Percentiles rank a stretch among this genome's conserved stretches.
Evolutionary conservation across 2,329 filamentous ascomycete genomes (phyloP).

Genomic region (Cercospora berteroae): DNA sequence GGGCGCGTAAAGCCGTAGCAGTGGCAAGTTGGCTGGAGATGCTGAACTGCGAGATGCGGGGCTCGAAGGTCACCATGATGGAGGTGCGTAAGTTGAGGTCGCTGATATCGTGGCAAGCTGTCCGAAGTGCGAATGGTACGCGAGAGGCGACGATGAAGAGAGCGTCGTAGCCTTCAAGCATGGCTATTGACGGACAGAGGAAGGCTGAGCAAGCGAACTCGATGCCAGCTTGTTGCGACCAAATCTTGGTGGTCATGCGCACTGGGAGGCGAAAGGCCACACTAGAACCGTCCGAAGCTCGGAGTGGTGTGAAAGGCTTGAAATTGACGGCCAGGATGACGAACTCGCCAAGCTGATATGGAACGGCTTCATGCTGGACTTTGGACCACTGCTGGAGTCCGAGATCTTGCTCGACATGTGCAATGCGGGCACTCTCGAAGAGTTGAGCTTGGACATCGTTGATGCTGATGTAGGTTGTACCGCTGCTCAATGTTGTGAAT

Average conservation of each 20-base stretch:
- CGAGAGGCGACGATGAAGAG: conserved; percentile 13
- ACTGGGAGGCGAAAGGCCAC: conserved; percentile 41
- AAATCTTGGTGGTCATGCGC: conserved; percentile 10
- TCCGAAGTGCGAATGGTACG: neutral
- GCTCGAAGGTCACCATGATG: conserved; percentile 9
- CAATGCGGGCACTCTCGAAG: conserved; percentile 18
- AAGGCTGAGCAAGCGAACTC: neutral
- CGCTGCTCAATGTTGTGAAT: conserved; percentile 18
- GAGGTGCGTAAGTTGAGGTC: neutral
- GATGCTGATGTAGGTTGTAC: conserved; percentile 15
- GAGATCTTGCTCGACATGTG: conserved; percentile 18
- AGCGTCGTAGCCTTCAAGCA: conserved; percentile 15
- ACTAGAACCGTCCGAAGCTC: conserved; percentile 41
- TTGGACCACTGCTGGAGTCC: conserved; percentile 19
- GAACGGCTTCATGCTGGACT: conserved; percentile 14
- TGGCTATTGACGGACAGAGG: neutral
- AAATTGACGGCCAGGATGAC: conserved; percentile 23
- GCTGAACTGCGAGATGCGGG: conserved; percentile 1
- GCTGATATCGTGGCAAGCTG: conserved; percentile 1
- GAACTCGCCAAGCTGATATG: conserved; percentile 17
- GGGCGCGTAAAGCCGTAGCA: conserved; percentile 10
- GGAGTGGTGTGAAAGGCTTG: conserved; percentile 9
- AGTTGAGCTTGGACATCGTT: conserved; percentile 17
- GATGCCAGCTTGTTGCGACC: neutral
- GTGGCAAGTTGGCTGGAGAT: conserved; percentile 17